Conservation (phyloP, 2,329 filamentous ascomycete species). For the Trichophyton rubrum region DNA sequence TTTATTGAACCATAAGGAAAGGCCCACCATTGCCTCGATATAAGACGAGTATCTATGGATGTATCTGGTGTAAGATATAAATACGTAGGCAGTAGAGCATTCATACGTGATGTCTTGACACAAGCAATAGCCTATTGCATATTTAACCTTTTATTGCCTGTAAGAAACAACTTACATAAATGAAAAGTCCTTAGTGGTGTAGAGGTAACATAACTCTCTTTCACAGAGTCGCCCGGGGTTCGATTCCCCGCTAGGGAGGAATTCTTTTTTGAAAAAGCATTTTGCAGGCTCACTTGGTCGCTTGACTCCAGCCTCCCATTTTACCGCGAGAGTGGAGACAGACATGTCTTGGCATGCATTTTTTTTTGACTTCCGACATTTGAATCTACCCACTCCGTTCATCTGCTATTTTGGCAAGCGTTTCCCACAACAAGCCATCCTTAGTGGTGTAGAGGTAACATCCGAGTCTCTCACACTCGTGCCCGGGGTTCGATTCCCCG, state of each 20-base stretch:
- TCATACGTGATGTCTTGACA: background rate
- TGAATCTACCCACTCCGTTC: background rate
- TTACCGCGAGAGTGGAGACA: background rate
- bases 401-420: background rate
- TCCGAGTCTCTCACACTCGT: slow-evolving; percentile 8
- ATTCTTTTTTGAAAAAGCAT: background rate
- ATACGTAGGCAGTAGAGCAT: too few species aligned
- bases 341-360: background rate
- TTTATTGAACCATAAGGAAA: too few species aligned
- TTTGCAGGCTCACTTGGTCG: too few species aligned
- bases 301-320: background rate
- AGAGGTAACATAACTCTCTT: slow-evolving; percentile 5
- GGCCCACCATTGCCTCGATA: too few species aligned
- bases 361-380: background rate
- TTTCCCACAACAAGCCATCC: background rate
- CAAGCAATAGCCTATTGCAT: background rate
- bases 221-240: slow-evolving; percentile 9
- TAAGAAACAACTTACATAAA: background rate
- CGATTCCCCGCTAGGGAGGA: slow-evolving; percentile 5
- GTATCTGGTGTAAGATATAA: too few species aligned
- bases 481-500: slow-evolving; percentile 10
- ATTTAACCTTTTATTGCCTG: background rate
- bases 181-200: background rate
- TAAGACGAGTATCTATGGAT: too few species aligned
- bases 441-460: slow-evolving; percentile 11